Conservation (phyloP, 495 filamentous ascomycete genomes). For the Hyaloscypha bicolor region DNA sequence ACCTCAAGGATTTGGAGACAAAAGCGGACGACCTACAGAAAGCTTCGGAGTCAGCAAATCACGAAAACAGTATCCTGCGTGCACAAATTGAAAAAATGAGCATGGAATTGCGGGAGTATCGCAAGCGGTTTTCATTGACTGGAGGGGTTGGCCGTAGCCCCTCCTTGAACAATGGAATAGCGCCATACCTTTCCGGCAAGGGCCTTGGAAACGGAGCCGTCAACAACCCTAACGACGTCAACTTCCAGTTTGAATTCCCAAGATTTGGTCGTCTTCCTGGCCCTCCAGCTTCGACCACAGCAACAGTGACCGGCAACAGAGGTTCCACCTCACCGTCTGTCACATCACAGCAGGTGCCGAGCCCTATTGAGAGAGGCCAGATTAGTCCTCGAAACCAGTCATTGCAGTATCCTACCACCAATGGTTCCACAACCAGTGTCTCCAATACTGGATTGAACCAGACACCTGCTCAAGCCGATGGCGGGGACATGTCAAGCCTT, state of each 20-base stretch:
- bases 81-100: slow-evolving; percentile 86
- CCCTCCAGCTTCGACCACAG: slow-evolving; percentile 41
- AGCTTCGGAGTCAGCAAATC: slow-evolving; percentile 75
- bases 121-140: slow-evolving; percentile 74
- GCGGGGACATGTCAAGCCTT: slow-evolving; percentile 30
- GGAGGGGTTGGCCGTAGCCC: slow-evolving; percentile 41
- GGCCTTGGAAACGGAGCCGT: slow-evolving; percentile 49
- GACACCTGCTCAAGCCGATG: slow-evolving; percentile 24
- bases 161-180: slow-evolving; percentile 37
- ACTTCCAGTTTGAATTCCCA: slow-evolving; percentile 93
- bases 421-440: background rate
- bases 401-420: slow-evolving; percentile 18
- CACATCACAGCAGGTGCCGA: slow-evolving; percentile 15
- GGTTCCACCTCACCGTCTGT: slow-evolving; percentile 23
- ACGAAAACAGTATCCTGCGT: slow-evolving; percentile 83
- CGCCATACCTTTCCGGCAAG: slow-evolving; percentile 26
- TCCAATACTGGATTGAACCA: slow-evolving; percentile 17
- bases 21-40: slow-evolving; percentile 94
- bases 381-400: slow-evolving; percentile 31
- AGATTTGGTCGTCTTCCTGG: slow-evolving; percentile 80
- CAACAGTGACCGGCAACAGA: slow-evolving; percentile 20
- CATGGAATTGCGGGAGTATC: slow-evolving; percentile 84
- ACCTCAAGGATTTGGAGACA: slow-evolving; percentile 91
- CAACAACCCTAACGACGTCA: slow-evolving; percentile 69
- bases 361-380: slow-evolving; percentile 22